A percentile compares a stretch with the other conserved stretches of the same genome.
These are phyloP conservation scores for Globisporangium iwayamae DNA, from an alignment of 352 stramenopile genomes.

Conservation along the genomic window DNA sequence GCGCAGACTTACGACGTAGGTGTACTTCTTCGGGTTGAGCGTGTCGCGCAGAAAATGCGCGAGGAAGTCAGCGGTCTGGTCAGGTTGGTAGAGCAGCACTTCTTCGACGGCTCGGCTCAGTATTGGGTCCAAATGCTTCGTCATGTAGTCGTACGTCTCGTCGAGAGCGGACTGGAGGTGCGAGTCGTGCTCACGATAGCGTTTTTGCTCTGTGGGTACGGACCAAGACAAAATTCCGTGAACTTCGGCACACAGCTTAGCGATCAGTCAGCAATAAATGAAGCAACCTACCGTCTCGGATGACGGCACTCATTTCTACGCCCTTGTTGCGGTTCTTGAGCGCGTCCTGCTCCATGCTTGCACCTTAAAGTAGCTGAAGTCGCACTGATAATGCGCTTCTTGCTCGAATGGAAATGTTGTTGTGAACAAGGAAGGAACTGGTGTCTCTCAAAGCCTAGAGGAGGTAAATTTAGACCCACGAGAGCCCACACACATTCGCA, in stretches of 20 bases:
- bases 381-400: no score
- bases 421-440: not conserved
- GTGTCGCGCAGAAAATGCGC: constrained; percentile 59
- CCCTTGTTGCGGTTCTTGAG: constrained; percentile 58
- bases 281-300: constrained; percentile 43
- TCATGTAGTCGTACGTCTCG: constrained; percentile 70
- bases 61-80: constrained; percentile 70
- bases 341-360: constrained; percentile 29
- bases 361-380: not conserved
- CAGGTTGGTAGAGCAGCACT: constrained; percentile 68
- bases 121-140: constrained; percentile 58
- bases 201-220: constrained; percentile 45
- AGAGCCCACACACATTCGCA: not conserved
- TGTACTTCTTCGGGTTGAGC: constrained; percentile 72
- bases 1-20: constrained; percentile 46
- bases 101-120: constrained; percentile 62
- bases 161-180: constrained; percentile 45
- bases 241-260: not conserved
- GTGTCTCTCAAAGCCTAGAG: not conserved
- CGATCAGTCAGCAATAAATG: not conserved
- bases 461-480: not conserved
- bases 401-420: not conserved
- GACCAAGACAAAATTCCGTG: not conserved
- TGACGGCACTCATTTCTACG: constrained; percentile 34
- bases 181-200: constrained; percentile 50